Percentiles rank a stretch among this genome's conserved stretches.
Conservation (phyloP, 768 basidiomycete genomes). For the Lactarius akahatsu region DNA sequence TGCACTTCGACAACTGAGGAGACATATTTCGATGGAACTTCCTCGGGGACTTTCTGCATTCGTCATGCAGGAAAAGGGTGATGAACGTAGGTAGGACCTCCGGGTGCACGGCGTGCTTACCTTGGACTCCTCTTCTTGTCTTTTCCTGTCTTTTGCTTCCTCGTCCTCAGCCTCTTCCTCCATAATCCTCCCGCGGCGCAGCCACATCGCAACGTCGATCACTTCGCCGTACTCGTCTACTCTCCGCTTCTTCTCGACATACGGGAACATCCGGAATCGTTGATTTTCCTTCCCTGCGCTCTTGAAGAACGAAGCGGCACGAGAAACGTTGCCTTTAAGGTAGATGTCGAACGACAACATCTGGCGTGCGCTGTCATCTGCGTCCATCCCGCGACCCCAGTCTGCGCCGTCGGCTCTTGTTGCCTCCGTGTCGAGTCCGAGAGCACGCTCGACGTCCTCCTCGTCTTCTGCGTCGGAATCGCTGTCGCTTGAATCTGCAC, state of each 20-base stretch:
- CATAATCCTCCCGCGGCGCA: conserved; percentile 85
- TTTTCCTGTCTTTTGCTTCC: conserved; percentile 70
- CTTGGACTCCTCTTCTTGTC: conserved; percentile 81
- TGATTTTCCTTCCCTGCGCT: conserved; percentile 65
- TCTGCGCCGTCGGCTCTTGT: conserved; percentile 49
- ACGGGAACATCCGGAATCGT: conserved; percentile 96
- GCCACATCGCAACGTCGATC: conserved; percentile 94
- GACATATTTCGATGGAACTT: conserved; percentile 91
- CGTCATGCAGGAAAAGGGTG: conserved; percentile 15
- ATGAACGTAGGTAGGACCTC: background rate
- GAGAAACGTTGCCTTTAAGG: conserved; percentile 92
- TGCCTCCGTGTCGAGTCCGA: conserved; percentile 44
- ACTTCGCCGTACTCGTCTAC: conserved; percentile 97
- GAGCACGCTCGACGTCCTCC: conserved; percentile 53
- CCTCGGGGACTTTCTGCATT: conserved; percentile 65
- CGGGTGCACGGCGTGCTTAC: conserved; percentile 39
- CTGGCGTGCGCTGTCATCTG: conserved; percentile 72
- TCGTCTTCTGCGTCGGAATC: conserved; percentile 70
- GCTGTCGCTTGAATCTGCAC: conserved; percentile 74
- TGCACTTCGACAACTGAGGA: conserved; percentile 74
- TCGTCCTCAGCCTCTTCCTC: conserved; percentile 88
- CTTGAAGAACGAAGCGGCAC: conserved; percentile 86
- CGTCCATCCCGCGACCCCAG: conserved; percentile 60
- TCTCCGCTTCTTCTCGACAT: conserved; percentile 85
- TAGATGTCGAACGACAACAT: conserved; percentile 93